Conservation (phyloP, 2,329 filamentous ascomycete genomes). For the Pseudogymnoascus sp. region DNA sequence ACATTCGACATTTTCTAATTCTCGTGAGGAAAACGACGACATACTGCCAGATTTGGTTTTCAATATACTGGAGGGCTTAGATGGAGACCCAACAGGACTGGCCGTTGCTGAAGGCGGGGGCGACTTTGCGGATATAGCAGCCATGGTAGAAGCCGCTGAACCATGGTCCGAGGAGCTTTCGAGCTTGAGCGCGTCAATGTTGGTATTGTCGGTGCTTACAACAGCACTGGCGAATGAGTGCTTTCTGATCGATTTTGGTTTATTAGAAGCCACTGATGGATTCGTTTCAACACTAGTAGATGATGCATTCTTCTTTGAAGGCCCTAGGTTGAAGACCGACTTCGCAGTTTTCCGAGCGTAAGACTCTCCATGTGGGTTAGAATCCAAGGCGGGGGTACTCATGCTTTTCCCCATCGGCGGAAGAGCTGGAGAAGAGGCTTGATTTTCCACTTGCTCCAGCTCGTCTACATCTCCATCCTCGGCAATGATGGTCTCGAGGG, state of each 20-base stretch:
- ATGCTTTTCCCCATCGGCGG: slow-evolving; percentile 50
- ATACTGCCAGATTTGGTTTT: slow-evolving; percentile 35
- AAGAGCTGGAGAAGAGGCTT: slow-evolving; percentile 28
- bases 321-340: slow-evolving; percentile 22
- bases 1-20: slow-evolving; percentile 23
- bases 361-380: slow-evolving; percentile 21
- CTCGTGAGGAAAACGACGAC: slow-evolving; percentile 45
- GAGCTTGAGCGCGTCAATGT: slow-evolving; percentile 56
- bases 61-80: slow-evolving; percentile 14
- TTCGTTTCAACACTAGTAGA: slow-evolving; percentile 45
- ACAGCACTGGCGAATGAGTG: slow-evolving; percentile 55
- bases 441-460: slow-evolving; percentile 25
- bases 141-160: slow-evolving; percentile 58
- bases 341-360: slow-evolving; percentile 42
- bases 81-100: slow-evolving; percentile 39
- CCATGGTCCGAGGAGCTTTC: slow-evolving; percentile 48
- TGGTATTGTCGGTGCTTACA: slow-evolving; percentile 59
- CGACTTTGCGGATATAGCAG: slow-evolving; percentile 57
- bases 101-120: slow-evolving; percentile 45
- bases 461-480: slow-evolving; percentile 43
- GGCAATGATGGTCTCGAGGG: slow-evolving; percentile 34
- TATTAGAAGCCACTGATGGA: slow-evolving; percentile 29
- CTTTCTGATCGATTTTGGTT: slow-evolving; percentile 51
- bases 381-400: slow-evolving; percentile 41
- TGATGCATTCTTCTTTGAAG: slow-evolving; percentile 33